A percentile compares a stretch with the other conserved stretches of the same genome.
phyloP scores from a whole-genome alignment of 345 rosid species.

The Brassica rapa region DNA sequence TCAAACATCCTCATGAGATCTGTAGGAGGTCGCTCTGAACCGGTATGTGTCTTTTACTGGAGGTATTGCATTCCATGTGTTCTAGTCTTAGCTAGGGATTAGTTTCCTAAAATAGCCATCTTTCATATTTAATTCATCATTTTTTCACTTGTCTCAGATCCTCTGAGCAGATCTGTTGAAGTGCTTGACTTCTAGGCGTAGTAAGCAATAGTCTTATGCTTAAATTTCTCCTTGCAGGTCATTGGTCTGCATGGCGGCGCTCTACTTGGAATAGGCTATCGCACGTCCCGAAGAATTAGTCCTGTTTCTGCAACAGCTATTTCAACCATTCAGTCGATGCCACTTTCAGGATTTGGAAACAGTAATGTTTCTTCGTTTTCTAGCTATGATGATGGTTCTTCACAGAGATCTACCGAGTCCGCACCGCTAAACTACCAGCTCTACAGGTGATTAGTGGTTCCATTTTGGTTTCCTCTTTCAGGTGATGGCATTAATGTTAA shows the following conservation, averaged over 20 bases:
- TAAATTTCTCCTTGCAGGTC: constrained; percentile 51
- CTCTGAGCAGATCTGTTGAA: neutral
- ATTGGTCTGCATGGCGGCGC: constrained; percentile 98
- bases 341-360: constrained; percentile 93
- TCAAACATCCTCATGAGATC: constrained; percentile 97
- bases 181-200: too few species aligned
- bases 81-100: neutral
- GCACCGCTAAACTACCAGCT: constrained; percentile 89
- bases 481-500: constrained; percentile 10
- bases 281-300: constrained; percentile 85
- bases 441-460: constrained; percentile 63
- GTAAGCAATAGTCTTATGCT: constrained; percentile 11
- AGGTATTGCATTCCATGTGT: constrained; percentile 20
- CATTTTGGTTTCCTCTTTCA: too few species aligned
- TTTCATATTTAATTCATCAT: neutral
- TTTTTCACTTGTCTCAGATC: neutral
- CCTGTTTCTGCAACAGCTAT: constrained; percentile 91
- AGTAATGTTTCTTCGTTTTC: constrained; percentile 76
- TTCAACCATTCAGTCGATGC: constrained; percentile 96
- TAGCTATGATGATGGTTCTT: constrained; percentile 76
- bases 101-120: neutral
- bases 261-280: constrained; percentile 91
- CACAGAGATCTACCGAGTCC: constrained; percentile 75
- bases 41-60: constrained; percentile 54
- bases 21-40: constrained; percentile 86